Conservation (phyloP, 306 rosid species). For the Boehmeria nivea region DNA sequence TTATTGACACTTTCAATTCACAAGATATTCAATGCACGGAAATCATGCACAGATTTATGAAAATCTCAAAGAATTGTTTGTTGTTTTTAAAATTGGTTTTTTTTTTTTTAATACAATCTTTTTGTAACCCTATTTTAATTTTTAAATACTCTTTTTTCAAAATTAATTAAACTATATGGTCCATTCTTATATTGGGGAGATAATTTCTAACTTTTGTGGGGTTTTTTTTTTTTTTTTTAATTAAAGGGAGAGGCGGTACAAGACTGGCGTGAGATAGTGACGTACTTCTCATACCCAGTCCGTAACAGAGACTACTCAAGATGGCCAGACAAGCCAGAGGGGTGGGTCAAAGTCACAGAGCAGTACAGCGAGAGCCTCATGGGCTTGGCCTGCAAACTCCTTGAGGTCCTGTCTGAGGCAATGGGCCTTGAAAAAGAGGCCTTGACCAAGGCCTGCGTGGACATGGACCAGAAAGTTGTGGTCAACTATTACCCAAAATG, state of each 20-base stretch:
- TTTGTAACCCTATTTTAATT: too few species aligned
- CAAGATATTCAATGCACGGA: too few species aligned
- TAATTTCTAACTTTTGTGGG: too few species aligned
- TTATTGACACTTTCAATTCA: too few species aligned
- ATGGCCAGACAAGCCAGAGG: conserved; percentile 90
- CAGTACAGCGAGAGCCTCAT: conserved; percentile 71
- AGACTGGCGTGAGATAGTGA: conserved; percentile 83
- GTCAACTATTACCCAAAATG: conserved; percentile 83
- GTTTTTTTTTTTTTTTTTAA: background rate
- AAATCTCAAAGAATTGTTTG: too few species aligned
- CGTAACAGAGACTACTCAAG: conserved; percentile 46
- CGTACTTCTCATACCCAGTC: conserved; percentile 59
- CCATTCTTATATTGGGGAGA: too few species aligned
- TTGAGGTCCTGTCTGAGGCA: conserved; percentile 76
- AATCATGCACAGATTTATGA: too few species aligned
- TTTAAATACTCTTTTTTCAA: too few species aligned
- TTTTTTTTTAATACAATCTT: too few species aligned
- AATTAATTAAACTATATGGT: too few species aligned
- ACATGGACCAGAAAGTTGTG: conserved; percentile 86
- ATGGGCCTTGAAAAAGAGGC: conserved; percentile 87
- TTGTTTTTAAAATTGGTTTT: too few species aligned
- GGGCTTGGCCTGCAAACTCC: conserved; percentile 58
- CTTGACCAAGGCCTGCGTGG: conserved; percentile 64
- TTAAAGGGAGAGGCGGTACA: conserved; percentile 65
- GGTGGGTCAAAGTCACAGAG: conserved; percentile 52